Conservation (phyloP, 1,284 basidiomycete genomes). For the Cutaneotrichosporon curvatum region DNA sequence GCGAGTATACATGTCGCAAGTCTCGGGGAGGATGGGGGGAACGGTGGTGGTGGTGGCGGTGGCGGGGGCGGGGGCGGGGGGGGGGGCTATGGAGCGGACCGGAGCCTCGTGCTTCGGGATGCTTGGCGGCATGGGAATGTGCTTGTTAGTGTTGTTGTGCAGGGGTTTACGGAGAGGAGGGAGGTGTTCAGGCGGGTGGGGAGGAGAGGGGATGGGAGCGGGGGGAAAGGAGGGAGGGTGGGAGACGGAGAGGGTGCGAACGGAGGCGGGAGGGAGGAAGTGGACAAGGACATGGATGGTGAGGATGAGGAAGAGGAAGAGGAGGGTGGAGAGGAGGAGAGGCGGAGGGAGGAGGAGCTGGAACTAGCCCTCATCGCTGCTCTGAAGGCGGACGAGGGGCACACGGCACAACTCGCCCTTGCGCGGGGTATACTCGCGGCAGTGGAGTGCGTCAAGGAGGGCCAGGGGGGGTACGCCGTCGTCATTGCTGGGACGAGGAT, state of each 20-base stretch:
- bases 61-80: not conserved
- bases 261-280: too few species aligned
- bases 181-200: too few species aligned
- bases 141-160: not conserved
- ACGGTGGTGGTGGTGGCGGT: not conserved
- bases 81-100: not conserved
- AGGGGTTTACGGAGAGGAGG: too few species aligned
- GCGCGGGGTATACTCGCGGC: conserved; percentile 1
- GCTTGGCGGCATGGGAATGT: too few species aligned
- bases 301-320: too few species aligned
- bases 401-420: not conserved
- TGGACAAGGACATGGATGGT: too few species aligned
- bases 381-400: not conserved
- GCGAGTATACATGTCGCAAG: not conserved
- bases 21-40: not conserved
- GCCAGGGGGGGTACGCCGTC: not conserved
- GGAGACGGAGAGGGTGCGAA: too few species aligned
- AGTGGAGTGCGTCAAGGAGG: not conserved
- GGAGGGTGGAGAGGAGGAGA: too few species aligned
- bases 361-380: too few species aligned
- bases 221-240: too few species aligned
- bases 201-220: too few species aligned
- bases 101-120: not conserved
- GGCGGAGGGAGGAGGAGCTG: too few species aligned
- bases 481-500: conserved; percentile 3